Evolutionary conservation across 371 early-diverging fungal species (phyloP), one percentile per base, ranked within the genome.

Genomic region (Mucor piriformis): DNA sequence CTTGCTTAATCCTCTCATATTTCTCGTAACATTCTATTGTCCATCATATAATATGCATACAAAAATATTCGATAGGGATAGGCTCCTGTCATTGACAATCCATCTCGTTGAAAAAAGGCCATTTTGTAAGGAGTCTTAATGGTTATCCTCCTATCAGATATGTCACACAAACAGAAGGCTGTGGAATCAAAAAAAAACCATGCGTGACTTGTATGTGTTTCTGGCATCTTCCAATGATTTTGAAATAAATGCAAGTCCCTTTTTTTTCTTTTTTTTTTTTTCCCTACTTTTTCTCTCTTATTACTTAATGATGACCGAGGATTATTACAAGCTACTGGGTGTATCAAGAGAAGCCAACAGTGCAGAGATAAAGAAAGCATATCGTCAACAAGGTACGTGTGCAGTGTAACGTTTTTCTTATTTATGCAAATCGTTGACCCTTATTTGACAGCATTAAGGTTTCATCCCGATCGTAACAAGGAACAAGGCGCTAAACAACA

Each of bases 291-390:
- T 32, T 54, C 11, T 15, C 13, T 47, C 8, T 53, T 37, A 6
- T n/a, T 16, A 0, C 24, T n/a, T 11, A 25, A 50, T 52, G n/a
- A 18, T 3, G 54, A 23, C 6, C 6, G 42, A 89, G 71, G 94
- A 95, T 57, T 91, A 90, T 70, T 97, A 97, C 72, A 81, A 83
- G 21, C 83, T 93, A 29, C 88, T 99, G 15, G 95, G 90, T 23
- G 88, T 99, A n/a, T 49, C 83, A 25, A 90, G 92, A 63, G 73
- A 73, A 24, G 96, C 99, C 13, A 79, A 83, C 20, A 96, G 95
- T n/a, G 83, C 82, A 44, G 86, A 89, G 35, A 88, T 97, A 59
- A 95, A 93, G 63, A 92, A 90, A 68, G 93, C 98, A 8, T 98
- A 95, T 81, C 88, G 93, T 44, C 95, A 92, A 74, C 85, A 73